Base-by-base conservation (phyloP, 257 asterid genomes). In the Thymus quinquecostatus region DNA sequence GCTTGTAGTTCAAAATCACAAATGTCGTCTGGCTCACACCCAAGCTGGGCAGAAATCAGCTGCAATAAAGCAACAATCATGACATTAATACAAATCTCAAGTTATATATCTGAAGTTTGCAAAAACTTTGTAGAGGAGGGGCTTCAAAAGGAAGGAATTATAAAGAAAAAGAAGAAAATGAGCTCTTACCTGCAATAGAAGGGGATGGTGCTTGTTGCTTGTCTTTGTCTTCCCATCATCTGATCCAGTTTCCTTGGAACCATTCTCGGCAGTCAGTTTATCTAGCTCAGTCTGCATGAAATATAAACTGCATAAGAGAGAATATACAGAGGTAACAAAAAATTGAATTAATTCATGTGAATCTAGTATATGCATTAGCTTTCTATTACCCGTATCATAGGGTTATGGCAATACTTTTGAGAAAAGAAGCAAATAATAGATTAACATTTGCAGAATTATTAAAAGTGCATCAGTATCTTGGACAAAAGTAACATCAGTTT, bases 1-100 rank as follows among this genome's bases (percentile, higher is more conserved):
- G 89, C 92, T 91, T 94, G 99, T 83, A 91, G 76, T 82, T 95
- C 98, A 83, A 91, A 95, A 75, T 95, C 99, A 76, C 92, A 89
- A 74, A 95, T 92, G 71, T 86, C 96, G n/a, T 83, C 87, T n/a
- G 94, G 96, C 61, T 80, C 80, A 80, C 96, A 92, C 14, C 89
- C 89, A 73, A 86, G 81, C 79, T 89, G 82, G 68, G 83, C 70
- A 41, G 97, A 91, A 78, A 95, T 84, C 76, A 88, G 83, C 99
- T 95, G 86, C 59, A 70, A 79, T 49, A 59, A 70, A 58, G 14
- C 3, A 53, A 30, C 54, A 48, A 58, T 33, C 51, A 32, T 57
- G 65, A 68, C 32, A 47, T 21, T 7, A 13, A 32, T 47, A 14
- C 12, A 30, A 36, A 66, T n/a, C 28, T 38, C 51, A 57, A 12